Percentiles rank a stretch among this genome's conserved stretches.
phyloP scores from a whole-genome alignment of 129 eudicot genomes.

The Flaveria sonorensis region DNA sequence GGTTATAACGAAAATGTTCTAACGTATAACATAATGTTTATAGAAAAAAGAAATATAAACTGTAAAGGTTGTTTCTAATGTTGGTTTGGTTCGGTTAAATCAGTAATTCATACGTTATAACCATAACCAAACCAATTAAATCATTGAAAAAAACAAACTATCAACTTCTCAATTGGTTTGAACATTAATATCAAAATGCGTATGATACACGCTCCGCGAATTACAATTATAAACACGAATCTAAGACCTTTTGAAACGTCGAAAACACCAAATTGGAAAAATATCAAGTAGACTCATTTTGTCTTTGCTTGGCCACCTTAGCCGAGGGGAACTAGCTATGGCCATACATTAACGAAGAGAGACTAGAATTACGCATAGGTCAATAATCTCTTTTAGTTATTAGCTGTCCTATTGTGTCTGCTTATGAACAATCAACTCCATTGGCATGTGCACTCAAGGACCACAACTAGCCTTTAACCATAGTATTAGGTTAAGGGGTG shows the following conservation, averaged over 20 bases:
- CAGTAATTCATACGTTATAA: no score
- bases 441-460: conserved; percentile 18
- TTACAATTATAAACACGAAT: neutral
- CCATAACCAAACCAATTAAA: no score
- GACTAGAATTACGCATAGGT: neutral
- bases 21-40: no score
- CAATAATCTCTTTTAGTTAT: neutral
- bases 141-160: no score
- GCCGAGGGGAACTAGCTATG: neutral
- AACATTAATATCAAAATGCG: neutral
- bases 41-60: no score
- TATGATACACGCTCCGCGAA: neutral
- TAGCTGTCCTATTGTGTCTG: conserved; percentile 11
- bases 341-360: neutral
- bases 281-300: neutral
- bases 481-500: neutral
- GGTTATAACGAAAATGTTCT: no score
- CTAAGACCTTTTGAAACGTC: neutral
- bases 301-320: conserved; percentile 1
- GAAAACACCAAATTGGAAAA: neutral
- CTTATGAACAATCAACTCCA: conserved; percentile 5
- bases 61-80: no score
- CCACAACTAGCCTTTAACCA: neutral
- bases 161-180: neutral
- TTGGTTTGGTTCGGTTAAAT: no score